Base-by-base conservation (phyloP, 2,329 filamentous ascomycete genomes). In the Plenodomus biglobosus region DNA sequence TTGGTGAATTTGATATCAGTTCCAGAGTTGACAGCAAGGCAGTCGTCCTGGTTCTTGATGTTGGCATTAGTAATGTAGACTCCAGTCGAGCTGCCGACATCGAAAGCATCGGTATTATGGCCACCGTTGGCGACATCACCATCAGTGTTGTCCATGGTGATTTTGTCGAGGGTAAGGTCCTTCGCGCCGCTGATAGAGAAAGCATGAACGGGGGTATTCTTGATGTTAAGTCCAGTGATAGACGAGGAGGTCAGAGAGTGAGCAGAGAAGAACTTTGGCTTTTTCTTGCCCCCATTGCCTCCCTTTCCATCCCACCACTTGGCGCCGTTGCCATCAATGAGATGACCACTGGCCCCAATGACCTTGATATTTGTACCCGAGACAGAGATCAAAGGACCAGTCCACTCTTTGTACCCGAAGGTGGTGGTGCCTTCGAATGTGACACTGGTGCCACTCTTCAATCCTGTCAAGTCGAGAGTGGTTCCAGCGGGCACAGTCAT, bases 371-470 rank as follows among this genome's bases (percentile, higher is more conserved):
- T 65, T 44, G 53, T 71, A 35, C 85, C 85, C 1, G 79, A 80
- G 53, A 87, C 75, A 21, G 78, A 77, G 58, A 88, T 77, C 13
- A 88, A 75, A 38, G 85, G 85, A 0, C 85, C 85, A 1, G 68
- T 66, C 85, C 85, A 88, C 60, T 85, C 80, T 53, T 81, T 74
- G 72, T 86, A 87, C 17, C 76, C 85, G 61, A 85, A 88, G 44
- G 80, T 83, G n/a, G 85, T 88, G 13, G 76, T 81, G 37, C 85
- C 86, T 48, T 81, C 69, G 69, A 88, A 88, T 58, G 80, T 81
- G 53, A 87, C 77, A 46, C 68, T 76, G 13, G 81, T 83, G 53
- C 78, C 78, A 16, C 69, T 62, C 1, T 74, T 75, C 34, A 85
- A 73, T 17, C 73, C 70, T 11, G 81, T 81, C 51, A 86, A 65